Evolutionary conservation across 2,329 filamentous ascomycete genomes (phyloP).

Genomic region (Ilyonectria robusta): DNA sequence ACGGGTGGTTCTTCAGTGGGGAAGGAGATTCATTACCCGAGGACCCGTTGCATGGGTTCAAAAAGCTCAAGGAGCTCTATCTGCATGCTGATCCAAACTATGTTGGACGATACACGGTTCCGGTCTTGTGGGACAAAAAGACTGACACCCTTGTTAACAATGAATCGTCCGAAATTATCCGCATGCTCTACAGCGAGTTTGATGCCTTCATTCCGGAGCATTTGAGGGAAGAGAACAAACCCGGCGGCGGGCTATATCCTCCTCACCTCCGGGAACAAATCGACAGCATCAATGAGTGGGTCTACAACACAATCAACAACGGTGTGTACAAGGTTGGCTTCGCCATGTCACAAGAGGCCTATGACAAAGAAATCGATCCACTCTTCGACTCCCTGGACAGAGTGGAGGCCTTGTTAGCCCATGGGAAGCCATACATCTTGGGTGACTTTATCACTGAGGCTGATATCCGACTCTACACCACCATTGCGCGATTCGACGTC

Average conservation of each 20-base stretch:
- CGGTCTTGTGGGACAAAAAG: conserved; percentile 79
- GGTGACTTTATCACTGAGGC: conserved; percentile 77
- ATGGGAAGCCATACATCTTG: conserved; percentile 70
- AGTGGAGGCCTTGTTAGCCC: conserved; percentile 70
- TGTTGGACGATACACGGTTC: conserved; percentile 79
- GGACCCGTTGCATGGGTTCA: conserved; percentile 76
- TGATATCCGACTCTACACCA: conserved; percentile 77
- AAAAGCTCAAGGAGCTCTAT: conserved; percentile 79
- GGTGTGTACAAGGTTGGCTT: conserved; percentile 73
- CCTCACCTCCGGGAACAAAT: conserved; percentile 67
- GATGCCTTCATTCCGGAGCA: conserved; percentile 70
- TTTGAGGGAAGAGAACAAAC: conserved; percentile 65
- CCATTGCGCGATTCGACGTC: conserved; percentile 77
- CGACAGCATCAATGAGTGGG: conserved; percentile 77
- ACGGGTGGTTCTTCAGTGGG: conserved; percentile 68
- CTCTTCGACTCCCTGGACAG: conserved; percentile 77
- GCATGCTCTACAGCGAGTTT: conserved; percentile 85
- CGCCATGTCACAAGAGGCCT: conserved; percentile 74
- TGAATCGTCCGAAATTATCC: conserved; percentile 86
- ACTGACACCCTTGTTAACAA: conserved; percentile 83
- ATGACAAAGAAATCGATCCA: conserved; percentile 71
- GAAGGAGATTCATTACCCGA: conserved; percentile 63
- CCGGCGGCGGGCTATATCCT: conserved; percentile 71
- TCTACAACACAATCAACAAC: conserved; percentile 68
- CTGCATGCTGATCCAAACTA: conserved; percentile 78